Evolutionary conservation across 192 early-diverging fungal genomes (phyloP), one percentile per base, ranked within the genome.

Genomic region (Chytriomyces hyalinus): DNA sequence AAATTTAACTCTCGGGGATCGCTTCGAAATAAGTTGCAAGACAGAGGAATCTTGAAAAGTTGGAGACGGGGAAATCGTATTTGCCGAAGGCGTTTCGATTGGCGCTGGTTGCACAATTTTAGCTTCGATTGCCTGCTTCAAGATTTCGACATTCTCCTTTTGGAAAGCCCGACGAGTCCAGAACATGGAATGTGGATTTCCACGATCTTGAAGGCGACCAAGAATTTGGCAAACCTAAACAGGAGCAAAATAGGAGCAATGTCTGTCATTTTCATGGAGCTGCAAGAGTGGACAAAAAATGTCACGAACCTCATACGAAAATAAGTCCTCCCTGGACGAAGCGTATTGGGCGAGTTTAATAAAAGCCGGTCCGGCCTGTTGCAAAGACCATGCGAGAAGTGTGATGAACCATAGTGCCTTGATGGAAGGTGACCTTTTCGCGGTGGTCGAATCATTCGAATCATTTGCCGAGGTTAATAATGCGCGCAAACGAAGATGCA

Each of bases 301-400:
- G 1, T 57, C 53, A n/a, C 53, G 4, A 1, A 70, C 64, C 61
- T 75, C 73, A 43, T 49, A 65, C 4, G 73, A 65, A 63, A 64
- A 75, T 11, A 99, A 80, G 76, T 99, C 97, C 20, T 91, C 90
- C 44, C 97, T 84, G 17, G 95, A 96, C 44, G 93, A 94, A 0
- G 95, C 93, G 93, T 95, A 99, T 87, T 99, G 97, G 6, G 93
- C 91, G 46, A 79, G 53, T 48, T 99, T 99, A 70, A 97, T 95
- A 83, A 97, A 99, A 9, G 97, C 95, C 9, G 97, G 96, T 0
- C 97, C 97, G 10, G 94, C 94, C 22, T 82, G 61, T 65, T 95
- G 94, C 89, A 97, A 92, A 64, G 92, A 90, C 63, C 66, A 85
- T 53, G 95, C 90, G 20, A 97, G 67, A 15, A 93, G 83, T 43